phyloP scores from a whole-genome alignment of 495 filamentous ascomycete genomes.

The Pyronema domesticum region DNA sequence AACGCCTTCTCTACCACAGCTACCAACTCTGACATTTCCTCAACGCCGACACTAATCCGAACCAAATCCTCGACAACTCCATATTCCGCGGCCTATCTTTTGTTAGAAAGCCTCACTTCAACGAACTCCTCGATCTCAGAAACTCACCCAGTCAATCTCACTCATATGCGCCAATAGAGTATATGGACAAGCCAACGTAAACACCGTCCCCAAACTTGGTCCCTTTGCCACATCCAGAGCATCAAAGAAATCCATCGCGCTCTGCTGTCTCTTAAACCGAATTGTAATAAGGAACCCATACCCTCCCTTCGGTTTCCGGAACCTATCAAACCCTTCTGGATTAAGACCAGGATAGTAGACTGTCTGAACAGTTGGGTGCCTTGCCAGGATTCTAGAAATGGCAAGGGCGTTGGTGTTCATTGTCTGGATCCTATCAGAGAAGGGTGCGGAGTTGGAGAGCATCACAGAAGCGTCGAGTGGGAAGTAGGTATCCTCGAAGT shows the following conservation, averaged over 20 bases:
- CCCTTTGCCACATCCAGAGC: slow-evolving; percentile 75
- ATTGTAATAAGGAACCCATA: slow-evolving; percentile 87
- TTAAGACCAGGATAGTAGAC: not conserved
- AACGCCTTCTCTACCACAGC: slow-evolving; percentile 33
- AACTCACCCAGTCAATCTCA: slow-evolving; percentile 62
- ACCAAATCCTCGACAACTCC: slow-evolving; percentile 62
- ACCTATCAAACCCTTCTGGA: too few relatives aligned
- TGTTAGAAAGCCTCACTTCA: not conserved
- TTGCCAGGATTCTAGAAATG: slow-evolving; percentile 47
- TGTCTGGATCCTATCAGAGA: slow-evolving; percentile 59
- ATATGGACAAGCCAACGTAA: slow-evolving; percentile 81
- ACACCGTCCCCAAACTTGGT: slow-evolving; percentile 89
- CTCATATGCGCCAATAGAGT: slow-evolving; percentile 77
- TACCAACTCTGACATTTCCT: slow-evolving; percentile 49
- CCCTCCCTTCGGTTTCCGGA: slow-evolving; percentile 35
- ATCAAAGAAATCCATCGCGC: slow-evolving; percentile 72
- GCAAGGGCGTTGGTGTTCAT: slow-evolving; percentile 75
- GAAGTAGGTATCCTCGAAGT: slow-evolving; percentile 88
- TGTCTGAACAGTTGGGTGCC: slow-evolving; percentile 21
- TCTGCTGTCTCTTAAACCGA: slow-evolving; percentile 47
- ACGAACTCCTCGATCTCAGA: not conserved
- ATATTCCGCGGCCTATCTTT: slow-evolving; percentile 36
- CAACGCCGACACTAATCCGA: slow-evolving; percentile 76
- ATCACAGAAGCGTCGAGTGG: slow-evolving; percentile 86
- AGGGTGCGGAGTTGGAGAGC: slow-evolving; percentile 89